These are phyloP conservation scores for Vigna reflexopilosa DNA, from an alignment of 306 rosid genomes.

Conservation along the genomic window DNA sequence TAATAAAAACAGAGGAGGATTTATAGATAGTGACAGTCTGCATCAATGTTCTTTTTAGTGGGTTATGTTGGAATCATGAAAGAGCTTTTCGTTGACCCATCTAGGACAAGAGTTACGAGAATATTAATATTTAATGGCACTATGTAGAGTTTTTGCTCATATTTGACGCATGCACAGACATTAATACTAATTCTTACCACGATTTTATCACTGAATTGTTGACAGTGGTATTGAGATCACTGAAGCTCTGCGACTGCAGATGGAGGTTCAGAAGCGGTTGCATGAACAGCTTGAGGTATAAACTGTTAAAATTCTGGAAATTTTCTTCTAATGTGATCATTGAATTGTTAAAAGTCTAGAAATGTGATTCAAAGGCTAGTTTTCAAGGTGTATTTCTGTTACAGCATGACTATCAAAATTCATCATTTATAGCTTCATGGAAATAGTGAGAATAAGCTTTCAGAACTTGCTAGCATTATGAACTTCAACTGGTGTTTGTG, in stretches of 20 bases:
- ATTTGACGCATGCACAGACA: conserved; percentile 27
- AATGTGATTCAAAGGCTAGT: conserved; percentile 35
- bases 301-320: conserved; percentile 27
- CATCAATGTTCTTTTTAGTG: background rate
- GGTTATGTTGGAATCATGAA: conserved; percentile 19
- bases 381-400: conserved; percentile 41
- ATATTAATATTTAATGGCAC: conserved; percentile 34
- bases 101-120: conserved; percentile 13
- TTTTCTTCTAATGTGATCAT: conserved; percentile 39
- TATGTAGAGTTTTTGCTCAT: conserved; percentile 14
- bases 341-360: conserved; percentile 27
- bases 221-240: conserved; percentile 92
- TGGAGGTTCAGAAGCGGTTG: conserved; percentile 98
- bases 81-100: conserved; percentile 20
- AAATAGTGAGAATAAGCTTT: conserved; percentile 18
- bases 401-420: conserved; percentile 11
- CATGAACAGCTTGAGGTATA: conserved; percentile 98
- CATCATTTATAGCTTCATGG: conserved; percentile 13
- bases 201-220: conserved; percentile 39
- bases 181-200: conserved; percentile 35
- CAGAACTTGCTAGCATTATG: conserved; percentile 25
- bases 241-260: conserved; percentile 97
- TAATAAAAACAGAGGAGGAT: background rate
- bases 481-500: conserved; percentile 22
- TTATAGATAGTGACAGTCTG: conserved; percentile 2